Evolutionary conservation across 768 basidiomycete genomes (phyloP), one percentile per base, ranked within the genome.

Genomic region (Podaxis sp.): DNA sequence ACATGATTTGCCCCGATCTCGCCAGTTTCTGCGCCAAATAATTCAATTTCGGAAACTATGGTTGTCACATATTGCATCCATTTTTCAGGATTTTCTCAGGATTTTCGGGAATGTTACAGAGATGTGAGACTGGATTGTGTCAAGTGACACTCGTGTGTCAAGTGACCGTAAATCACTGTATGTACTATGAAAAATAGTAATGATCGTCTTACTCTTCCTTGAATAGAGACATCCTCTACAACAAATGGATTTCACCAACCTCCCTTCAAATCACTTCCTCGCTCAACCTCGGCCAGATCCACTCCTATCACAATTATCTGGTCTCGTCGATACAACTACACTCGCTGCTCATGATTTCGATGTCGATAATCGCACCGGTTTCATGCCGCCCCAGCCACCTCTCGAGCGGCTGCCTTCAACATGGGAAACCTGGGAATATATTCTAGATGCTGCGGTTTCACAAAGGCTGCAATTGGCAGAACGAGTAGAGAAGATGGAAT

Each of bases 341-440:
- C 84, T 91, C 63, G 89, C 90, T 1, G 88, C 89, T 2, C 89
- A 91, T 66, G 91, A 91, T 78, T 97, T 92, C 79, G 93, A 96
- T 71, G 92, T 97, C 67, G 93, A 94, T 69, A 90, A 89, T 2
- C 80, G 88, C n/a, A 93, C 93, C 0, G 95, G 95, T 0, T 96
- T 97, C 71, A 88, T 96, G 85, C 93, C 95, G 0, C 90, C 90
- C 0, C 81, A 87, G 33, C 81, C 84, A 0, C 93, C 94, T 0
- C 70, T 89, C 0, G 68, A 72, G n/a, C 82, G 88, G 10, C 79
- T 95, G 0, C 83, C 86, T 77, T 80, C 78, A 24, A 72, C 76
- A 37, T 96, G 91, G 93, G 91, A 94, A 69, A 68, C 67, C 22
- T 98, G 92, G 94, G 93, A 96, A 71, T 71, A 68, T 10, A 71